Conservation (phyloP, 306 rosid species). For the Cucumis cinereus region DNA sequence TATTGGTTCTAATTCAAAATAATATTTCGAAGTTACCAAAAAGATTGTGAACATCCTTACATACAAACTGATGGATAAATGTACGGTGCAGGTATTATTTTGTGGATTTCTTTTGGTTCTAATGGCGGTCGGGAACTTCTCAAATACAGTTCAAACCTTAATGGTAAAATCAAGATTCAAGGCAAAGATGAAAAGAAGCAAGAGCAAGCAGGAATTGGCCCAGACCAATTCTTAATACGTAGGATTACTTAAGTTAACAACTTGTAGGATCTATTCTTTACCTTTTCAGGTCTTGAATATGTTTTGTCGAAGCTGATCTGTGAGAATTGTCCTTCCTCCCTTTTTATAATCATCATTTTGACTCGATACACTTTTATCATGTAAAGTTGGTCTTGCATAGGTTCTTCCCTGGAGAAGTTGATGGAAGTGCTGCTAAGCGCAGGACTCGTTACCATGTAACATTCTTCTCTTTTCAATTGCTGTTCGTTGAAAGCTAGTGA, state of each 20-base stretch:
- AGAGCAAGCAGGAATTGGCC: slow-evolving; percentile 75
- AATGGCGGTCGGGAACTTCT: slow-evolving; percentile 92
- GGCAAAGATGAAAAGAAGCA: slow-evolving; percentile 89
- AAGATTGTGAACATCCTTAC: neutral
- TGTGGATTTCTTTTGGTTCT: slow-evolving; percentile 67
- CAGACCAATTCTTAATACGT: slow-evolving; percentile 13
- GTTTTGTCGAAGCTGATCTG: slow-evolving; percentile 5
- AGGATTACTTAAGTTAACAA: slow-evolving; percentile 2
- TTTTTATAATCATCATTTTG: neutral
- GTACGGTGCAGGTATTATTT: slow-evolving; percentile 59
- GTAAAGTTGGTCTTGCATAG: slow-evolving; percentile 13
- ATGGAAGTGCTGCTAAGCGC: neutral
- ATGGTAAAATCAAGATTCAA: slow-evolving; percentile 79
- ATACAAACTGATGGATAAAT: slow-evolving; percentile 6
- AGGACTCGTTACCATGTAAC: slow-evolving; percentile 5
- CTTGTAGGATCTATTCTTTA: slow-evolving; percentile 13
- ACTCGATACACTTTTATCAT: neutral
- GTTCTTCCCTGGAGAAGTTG: slow-evolving; percentile 5
- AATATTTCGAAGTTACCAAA: neutral
- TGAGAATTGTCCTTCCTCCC: neutral
- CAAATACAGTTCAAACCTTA: slow-evolving; percentile 79
- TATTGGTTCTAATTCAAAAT: neutral
- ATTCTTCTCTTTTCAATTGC: neutral
- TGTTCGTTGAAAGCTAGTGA: neutral
- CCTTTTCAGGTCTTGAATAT: slow-evolving; percentile 1